Conservation (phyloP, 768 basidiomycete species). For the Trametes maxima region DNA sequence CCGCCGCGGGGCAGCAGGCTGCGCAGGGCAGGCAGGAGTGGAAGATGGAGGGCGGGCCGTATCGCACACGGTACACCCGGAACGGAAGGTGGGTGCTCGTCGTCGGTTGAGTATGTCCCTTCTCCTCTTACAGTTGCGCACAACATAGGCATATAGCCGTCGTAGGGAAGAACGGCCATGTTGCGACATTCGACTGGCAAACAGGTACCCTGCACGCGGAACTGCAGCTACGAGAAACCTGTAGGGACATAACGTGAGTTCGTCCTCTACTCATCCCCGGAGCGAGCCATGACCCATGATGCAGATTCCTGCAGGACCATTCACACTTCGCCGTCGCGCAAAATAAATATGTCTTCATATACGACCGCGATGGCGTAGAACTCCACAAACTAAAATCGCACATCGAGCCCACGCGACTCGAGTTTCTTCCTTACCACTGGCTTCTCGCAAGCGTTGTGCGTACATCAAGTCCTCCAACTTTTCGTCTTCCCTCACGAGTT, state of each 20-base stretch:
- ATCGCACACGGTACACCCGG: slow-evolving; percentile 80
- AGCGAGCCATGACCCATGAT: slow-evolving; percentile 10
- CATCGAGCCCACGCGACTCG: slow-evolving; percentile 86
- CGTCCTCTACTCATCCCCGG: background rate
- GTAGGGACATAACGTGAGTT: slow-evolving; percentile 87
- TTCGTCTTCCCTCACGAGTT: background rate
- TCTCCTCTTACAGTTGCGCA: background rate
- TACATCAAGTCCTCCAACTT: too few species aligned
- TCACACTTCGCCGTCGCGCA: slow-evolving; percentile 95
- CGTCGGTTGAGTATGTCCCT: background rate
- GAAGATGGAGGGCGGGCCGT: slow-evolving; percentile 84
- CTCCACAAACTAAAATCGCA: slow-evolving; percentile 82
- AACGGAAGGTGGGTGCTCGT: slow-evolving; percentile 75
- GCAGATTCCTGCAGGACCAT: slow-evolving; percentile 89
- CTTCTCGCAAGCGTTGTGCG: slow-evolving; percentile 82
- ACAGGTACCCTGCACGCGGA: slow-evolving; percentile 85
- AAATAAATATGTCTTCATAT: slow-evolving; percentile 94
- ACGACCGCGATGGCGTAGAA: slow-evolving; percentile 92
- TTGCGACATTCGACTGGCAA: slow-evolving; percentile 94
- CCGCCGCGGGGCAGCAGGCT: slow-evolving; percentile 72
- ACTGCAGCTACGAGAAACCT: slow-evolving; percentile 86
- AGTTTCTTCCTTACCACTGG: slow-evolving; percentile 96
- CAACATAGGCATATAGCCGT: slow-evolving; percentile 77
- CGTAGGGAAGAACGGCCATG: slow-evolving; percentile 80
- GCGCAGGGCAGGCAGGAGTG: slow-evolving; percentile 75